Conservation (phyloP, 2,329 filamentous ascomycete species). For the Pseudonectria buxi region DNA sequence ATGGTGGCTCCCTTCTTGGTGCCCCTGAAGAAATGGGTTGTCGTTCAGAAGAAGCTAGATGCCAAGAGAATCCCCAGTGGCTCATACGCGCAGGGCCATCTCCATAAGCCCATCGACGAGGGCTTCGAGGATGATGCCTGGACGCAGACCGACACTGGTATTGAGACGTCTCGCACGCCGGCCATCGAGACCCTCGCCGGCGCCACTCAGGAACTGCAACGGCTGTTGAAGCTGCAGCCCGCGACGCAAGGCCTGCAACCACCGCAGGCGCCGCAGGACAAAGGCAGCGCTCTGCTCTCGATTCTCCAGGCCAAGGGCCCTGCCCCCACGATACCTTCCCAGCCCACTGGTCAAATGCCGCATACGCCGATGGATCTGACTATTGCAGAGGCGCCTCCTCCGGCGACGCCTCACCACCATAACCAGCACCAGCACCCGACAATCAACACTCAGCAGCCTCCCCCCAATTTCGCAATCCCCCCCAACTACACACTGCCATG, state of each 20-base stretch:
- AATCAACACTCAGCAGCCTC: conserved; percentile 22
- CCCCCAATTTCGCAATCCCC: conserved; percentile 24
- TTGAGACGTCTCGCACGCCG: conserved; percentile 27
- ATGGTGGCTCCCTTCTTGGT: conserved; percentile 94
- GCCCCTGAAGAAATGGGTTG: conserved; percentile 82
- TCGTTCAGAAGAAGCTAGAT: conserved; percentile 73
- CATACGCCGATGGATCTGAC: conserved; percentile 51
- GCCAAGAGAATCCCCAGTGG: conserved; percentile 37
- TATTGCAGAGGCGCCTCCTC: conserved; percentile 41
- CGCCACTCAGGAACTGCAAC: conserved; percentile 46
- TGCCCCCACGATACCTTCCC: conserved; percentile 8
- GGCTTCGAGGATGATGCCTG: conserved; percentile 57
- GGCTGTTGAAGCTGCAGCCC: conserved; percentile 49
- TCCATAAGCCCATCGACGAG: conserved; percentile 43
- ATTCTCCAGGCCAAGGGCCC: conserved; percentile 38
- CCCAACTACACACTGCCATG: conserved; percentile 14
- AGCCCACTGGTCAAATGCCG: conserved; percentile 25
- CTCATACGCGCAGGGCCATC: conserved; percentile 35
- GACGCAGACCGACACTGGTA: conserved; percentile 31
- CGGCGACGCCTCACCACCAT: conserved; percentile 51
- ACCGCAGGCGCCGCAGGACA: conserved; percentile 29
- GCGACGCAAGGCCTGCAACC: conserved; percentile 42
- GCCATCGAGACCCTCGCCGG: conserved; percentile 42
- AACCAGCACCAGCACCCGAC: conserved; percentile 36
- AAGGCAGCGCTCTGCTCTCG: conserved; percentile 47